These are phyloP conservation scores for Sordariomycetes sp. DNA, from an alignment of 2,329 filamentous ascomycete species.

Conservation along the genomic window DNA sequence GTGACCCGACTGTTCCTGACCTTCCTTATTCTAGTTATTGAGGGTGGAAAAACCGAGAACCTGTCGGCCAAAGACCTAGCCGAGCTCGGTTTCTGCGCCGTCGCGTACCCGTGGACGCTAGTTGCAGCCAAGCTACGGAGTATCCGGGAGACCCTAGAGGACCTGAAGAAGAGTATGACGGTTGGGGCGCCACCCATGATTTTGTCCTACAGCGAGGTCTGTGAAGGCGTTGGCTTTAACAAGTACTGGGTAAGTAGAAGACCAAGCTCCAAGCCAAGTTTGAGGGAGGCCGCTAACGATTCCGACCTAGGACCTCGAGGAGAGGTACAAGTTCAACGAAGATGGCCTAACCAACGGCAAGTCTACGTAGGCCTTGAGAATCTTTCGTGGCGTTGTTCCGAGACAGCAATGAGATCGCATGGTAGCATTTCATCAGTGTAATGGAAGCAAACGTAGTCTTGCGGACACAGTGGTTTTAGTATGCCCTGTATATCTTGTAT, in stretches of 20 bases:
- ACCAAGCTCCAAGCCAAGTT: background rate
- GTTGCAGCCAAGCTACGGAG: slow-evolving; percentile 27
- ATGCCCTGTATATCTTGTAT: no score
- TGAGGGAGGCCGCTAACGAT: background rate
- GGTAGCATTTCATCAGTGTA: no score
- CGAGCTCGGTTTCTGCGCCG: slow-evolving; percentile 23
- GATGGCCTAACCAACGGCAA: background rate
- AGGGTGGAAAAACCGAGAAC: slow-evolving; percentile 20
- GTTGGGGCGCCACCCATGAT: slow-evolving; percentile 26
- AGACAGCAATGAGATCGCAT: no score
- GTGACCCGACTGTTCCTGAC: background rate
- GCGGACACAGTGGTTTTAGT: no score
- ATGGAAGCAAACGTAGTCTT: no score
- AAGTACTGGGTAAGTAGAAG: slow-evolving; percentile 16
- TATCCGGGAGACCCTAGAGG: slow-evolving; percentile 20
- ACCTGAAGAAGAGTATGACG: slow-evolving; percentile 25
- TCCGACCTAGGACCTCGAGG: background rate
- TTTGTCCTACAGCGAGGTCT: slow-evolving; percentile 27
- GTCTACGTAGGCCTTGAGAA: background rate
- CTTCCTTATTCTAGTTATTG: slow-evolving; percentile 10
- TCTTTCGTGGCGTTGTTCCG: background rate
- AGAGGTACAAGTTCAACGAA: background rate
- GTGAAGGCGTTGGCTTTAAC: slow-evolving; percentile 28
- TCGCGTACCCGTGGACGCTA: slow-evolving; percentile 29
- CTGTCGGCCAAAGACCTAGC: slow-evolving; percentile 18